Evolutionary conservation across 148 eudicot genomes (phyloP), one percentile per base, ranked within the genome.

Genomic region (Nepenthes gracilis): DNA sequence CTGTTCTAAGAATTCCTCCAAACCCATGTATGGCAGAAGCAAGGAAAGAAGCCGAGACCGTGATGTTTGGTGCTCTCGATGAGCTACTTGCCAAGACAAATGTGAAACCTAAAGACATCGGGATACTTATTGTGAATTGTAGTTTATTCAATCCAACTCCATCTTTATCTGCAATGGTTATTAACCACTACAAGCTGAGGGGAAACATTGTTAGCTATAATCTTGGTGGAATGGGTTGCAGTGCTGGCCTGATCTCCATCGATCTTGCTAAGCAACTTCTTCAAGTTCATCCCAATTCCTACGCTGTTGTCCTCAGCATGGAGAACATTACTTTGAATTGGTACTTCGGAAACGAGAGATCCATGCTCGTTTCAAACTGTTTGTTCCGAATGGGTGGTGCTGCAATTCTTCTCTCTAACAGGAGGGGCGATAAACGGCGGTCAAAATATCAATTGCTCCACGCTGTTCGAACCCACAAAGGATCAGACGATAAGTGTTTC

Each of bases 161-260:
- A n/a, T 49, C 53, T 49, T 11, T 49, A 12, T 49, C 53, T 11
- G 53, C 53, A 10, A 49, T 49, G 53, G 53, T 49, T 49, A n/a
- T 49, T 11, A 49, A 49, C 53, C 53, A 49, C 11, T 49, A 49
- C 53, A 49, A 49, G 15, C 53, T 49, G 53, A 49, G 53, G 13
- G 53, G 53, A 12, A 49, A 49, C 11, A 49, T 49, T n/a, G 13
- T 49, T 2, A 49, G n/a, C 53, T 49, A 49, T n/a, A 49, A 49
- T 49, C 53, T 49, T 49, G 53, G 53, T 49, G 53, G 53, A 5
- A 49, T 49, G 53, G 53, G 53, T 10, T 49, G 53, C 53, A 49
- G 53, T 49, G 53, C 53, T 49, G 53, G 53, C 6, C 1, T 49
- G 13, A 49, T 49, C 53, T 49, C 53, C 15, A 49, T 49, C 1